Evolutionary conservation across 768 basidiomycete species (phyloP), one percentile per base, ranked within the genome.

Genomic region (Cantharellus cinnabarinus): DNA sequence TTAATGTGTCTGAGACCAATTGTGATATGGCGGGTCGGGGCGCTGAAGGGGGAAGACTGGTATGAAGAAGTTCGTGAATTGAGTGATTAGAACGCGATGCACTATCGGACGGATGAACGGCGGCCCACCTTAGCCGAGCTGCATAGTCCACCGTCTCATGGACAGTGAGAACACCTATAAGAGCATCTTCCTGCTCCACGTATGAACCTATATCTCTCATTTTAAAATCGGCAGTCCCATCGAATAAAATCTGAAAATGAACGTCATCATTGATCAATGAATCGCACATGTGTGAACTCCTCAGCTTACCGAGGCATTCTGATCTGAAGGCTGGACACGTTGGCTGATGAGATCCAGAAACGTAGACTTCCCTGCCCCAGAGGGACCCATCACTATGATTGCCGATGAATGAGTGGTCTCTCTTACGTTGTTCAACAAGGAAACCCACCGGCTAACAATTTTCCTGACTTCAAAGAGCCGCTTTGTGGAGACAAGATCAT

Each of bases 121-220:
- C 39, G 35, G 66, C 73, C 56, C 53, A 76, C 76, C 75, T 72
- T 4, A 81, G 70, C 3, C 74, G 69, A 4, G 78, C 71, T 0
- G 78, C 74, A 64, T 76, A 80, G 0, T 69, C 62, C 39, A 82
- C 70, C 0, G 77, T 77, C 66, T 82, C 79, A 1, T 73, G 69
- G 10, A 79, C 79, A 14, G 79, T 79, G 39, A 81, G 67, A 10
- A 77, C 77, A 3, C 79, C 79, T 4, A 80, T 67, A 1, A 82
- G 69, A 0, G 78, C 75, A 62, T 82, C 80, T 61, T 77, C 76
- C 62, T 82, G 79, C 66, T 80, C 79, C 20, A 80, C 79, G 60
- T 77, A 80, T 3, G 71, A 71, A 3, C 67, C 79, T 56, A 71
- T 73, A 56, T 63, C 67, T 60, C 71, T 69, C 68, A 75, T 74